Evolutionary conservation across 371 early-diverging fungal species (phyloP), one percentile per base, ranked within the genome.

Genomic region (Circinella umbellata): DNA sequence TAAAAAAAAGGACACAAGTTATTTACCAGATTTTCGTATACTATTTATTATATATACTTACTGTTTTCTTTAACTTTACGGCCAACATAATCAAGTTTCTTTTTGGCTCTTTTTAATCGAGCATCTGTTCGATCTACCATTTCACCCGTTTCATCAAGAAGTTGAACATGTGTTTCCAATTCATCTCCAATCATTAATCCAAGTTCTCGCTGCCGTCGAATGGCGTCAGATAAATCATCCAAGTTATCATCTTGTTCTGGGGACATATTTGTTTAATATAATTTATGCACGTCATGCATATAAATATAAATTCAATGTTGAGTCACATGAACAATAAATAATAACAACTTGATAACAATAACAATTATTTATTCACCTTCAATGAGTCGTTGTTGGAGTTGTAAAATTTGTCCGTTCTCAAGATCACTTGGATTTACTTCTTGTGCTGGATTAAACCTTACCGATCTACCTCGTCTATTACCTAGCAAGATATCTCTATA

Each of bases 231-330:
- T 27, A 95, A 76, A 39, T 81, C 80, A 77, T 95, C 95, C 62
- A 95, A 74, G 66, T 92, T 90, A 20, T 81, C 71, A 76, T 94
- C 95, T 76, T 95, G 95, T 48, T 92, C 92, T 91, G 38, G n/a
- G 35, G 8, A 18, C 14, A 14, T 48, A 10, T 63, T 27, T 27
- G 2, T 27, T 64, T 49, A 62, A 46, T 14, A 27, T 27, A 2
- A 27, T 27, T 27, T 27, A 42, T 11, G 11, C 61, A 55, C 18
- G 10, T 69, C 59, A 49, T 59, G 51, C 18, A 49, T 34, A 60
- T 46, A 14, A n/a, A 17, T 34, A 14, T 10, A 48, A 10, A 67
- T 60, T n/a, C 27, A 27, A 27, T 27, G n/a, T 27, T 42, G 42
- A 42, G 42, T 42, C 42, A 42, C 42, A 11, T 42, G 42, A 1